Evolutionary conservation across 2,329 filamentous ascomycete species (phyloP).

Genomic region (Mycosphaerella sp.): DNA sequence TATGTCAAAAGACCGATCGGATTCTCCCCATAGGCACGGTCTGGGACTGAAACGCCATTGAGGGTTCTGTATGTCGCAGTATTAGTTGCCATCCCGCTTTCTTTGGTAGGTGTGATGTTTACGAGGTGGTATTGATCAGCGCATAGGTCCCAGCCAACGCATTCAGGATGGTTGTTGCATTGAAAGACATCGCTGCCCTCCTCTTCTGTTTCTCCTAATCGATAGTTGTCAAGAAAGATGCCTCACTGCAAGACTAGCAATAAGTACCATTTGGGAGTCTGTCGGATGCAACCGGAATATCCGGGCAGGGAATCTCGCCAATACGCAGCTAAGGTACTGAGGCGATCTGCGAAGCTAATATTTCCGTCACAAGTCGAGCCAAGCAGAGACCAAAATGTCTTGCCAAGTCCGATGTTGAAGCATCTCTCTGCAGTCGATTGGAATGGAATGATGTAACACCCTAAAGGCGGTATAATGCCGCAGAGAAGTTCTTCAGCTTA

Average conservation of each 20-base stretch:
- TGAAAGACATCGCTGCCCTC: neutral
- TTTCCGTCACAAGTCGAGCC: no score
- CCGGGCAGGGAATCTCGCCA: neutral
- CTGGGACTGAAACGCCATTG: conserved; percentile 4
- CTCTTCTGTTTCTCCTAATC: no score
- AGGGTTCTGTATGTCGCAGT: neutral
- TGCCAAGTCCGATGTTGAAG: no score
- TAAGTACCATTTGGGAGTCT: neutral
- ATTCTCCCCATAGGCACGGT: conserved; percentile 3
- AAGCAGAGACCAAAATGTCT: no score
- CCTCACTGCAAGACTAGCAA: neutral
- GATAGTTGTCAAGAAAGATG: neutral
- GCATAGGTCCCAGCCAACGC: conserved; percentile 5
- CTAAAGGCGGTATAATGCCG: no score
- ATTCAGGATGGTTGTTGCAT: neutral
- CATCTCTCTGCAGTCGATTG: no score
- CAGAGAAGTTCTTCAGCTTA: neutral
- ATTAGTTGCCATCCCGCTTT: neutral
- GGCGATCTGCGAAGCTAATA: neutral
- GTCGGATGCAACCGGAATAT: neutral
- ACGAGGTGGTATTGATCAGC: conserved; percentile 4
- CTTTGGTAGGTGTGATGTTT: neutral
- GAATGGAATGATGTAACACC: no score
- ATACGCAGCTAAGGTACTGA: neutral
- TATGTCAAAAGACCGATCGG: conserved; percentile 8